phyloP scores from a whole-genome alignment of 345 rosid genomes.

The Ceriops decandra region DNA sequence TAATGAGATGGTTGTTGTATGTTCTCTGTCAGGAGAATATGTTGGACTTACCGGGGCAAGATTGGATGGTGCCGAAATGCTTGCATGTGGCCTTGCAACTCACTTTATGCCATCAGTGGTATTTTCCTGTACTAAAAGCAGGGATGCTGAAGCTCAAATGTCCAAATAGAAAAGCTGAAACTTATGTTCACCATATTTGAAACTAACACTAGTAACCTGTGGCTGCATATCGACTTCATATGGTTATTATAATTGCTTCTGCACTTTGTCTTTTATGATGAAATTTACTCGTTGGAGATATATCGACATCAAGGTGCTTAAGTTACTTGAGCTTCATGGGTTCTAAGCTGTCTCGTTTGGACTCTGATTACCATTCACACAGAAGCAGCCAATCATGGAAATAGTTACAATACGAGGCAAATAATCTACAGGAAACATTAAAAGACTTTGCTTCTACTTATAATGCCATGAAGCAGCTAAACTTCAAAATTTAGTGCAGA shows the following conservation, averaged over 20 bases:
- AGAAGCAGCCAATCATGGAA: neutral
- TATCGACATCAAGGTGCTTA: too few relatives aligned
- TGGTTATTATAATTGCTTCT: too few relatives aligned
- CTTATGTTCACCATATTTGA: conserved; percentile 1
- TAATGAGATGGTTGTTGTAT: neutral
- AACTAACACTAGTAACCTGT: neutral
- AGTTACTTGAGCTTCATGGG: too few relatives aligned
- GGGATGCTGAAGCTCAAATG: neutral
- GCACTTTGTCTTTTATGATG: too few relatives aligned
- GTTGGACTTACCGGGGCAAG: conserved; percentile 72
- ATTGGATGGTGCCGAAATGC: conserved; percentile 84
- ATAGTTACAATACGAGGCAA: neutral
- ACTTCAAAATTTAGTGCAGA: too few relatives aligned
- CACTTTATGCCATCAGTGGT: conserved; percentile 71
- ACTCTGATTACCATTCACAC: too few relatives aligned
- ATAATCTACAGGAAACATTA: too few relatives aligned
- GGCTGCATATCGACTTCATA: neutral
- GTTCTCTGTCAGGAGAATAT: conserved; percentile 56
- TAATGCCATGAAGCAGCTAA: too few relatives aligned
- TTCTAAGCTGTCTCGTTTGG: too few relatives aligned
- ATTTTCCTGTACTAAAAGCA: conserved; percentile 18
- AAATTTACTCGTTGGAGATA: too few relatives aligned
- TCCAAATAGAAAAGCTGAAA: neutral
- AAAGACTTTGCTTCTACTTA: too few relatives aligned
- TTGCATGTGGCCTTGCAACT: conserved; percentile 85